Evolutionary conservation across 75 land plant species (phyloP).

Genomic region (Cunninghamia lanceolata): DNA sequence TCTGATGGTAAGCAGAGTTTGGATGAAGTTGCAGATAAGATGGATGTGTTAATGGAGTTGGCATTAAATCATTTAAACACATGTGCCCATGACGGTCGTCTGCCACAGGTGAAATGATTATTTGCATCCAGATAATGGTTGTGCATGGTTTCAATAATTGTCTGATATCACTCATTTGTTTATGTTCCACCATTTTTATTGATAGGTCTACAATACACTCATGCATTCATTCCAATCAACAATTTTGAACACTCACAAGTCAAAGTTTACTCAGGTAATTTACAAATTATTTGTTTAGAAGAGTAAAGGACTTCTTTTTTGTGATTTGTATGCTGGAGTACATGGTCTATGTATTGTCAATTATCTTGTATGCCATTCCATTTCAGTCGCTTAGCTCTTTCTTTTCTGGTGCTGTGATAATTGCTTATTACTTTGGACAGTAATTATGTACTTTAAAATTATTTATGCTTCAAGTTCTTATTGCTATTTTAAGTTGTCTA

Average conservation of each 20-base stretch:
- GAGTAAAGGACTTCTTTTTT: background rate
- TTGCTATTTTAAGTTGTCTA: background rate
- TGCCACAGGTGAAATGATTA: slow-evolving; percentile 37
- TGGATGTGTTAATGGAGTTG: slow-evolving; percentile 79
- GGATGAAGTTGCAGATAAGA: slow-evolving; percentile 55
- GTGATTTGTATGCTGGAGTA: background rate
- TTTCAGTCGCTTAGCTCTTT: background rate
- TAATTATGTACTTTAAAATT: background rate
- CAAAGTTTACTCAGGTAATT: slow-evolving; percentile 87
- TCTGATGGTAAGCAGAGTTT: slow-evolving; percentile 19
- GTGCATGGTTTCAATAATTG: background rate
- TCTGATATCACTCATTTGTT: background rate
- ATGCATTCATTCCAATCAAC: slow-evolving; percentile 65
- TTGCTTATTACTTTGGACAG: background rate
- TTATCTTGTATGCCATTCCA: background rate
- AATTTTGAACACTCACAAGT: slow-evolving; percentile 74
- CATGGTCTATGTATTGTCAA: background rate
- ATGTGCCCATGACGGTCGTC: slow-evolving; percentile 44
- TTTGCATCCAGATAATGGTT: background rate
- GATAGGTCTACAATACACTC: slow-evolving; percentile 70
- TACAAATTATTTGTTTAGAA: background rate
- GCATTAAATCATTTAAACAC: slow-evolving; percentile 68
- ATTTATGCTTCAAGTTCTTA: background rate
- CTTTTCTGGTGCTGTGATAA: background rate
- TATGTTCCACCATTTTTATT: background rate